Percentiles rank a stretch among this genome's conserved stretches.
Conservation (phyloP, 2,329 filamentous ascomycete genomes). For the Rhytidhysteron rufulum region DNA sequence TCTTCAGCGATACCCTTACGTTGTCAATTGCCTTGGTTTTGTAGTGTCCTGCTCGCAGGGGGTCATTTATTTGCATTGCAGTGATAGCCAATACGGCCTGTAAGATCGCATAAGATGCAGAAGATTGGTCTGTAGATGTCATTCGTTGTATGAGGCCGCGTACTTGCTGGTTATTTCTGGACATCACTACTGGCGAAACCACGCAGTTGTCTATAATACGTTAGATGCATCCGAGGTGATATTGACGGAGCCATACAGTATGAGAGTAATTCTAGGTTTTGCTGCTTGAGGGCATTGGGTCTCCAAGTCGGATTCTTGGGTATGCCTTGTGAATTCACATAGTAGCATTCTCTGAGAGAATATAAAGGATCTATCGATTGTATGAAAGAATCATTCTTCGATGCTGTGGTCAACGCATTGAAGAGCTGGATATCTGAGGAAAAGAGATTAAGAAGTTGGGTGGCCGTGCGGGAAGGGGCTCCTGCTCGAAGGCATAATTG, state of each 20-base stretch:
- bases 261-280: constrained; percentile 6
- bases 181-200: constrained; percentile 7
- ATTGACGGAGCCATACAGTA: constrained; percentile 13
- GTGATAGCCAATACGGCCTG: constrained; percentile 11
- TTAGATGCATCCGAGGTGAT: background rate
- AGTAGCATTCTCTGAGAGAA: too few species aligned
- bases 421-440: constrained; percentile 5
- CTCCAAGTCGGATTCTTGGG: constrained; percentile 9
- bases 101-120: constrained; percentile 8
- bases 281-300: background rate
- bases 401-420: too few species aligned
- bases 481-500: background rate
- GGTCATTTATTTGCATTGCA: constrained; percentile 8
- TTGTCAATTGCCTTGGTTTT: constrained; percentile 8
- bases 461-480: background rate
- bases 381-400: too few species aligned
- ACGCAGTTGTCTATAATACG: constrained; percentile 6
- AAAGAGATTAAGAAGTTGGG: constrained; percentile 5
- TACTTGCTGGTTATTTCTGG: constrained; percentile 4
- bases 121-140: constrained; percentile 8
- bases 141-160: constrained; percentile 9
- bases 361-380: too few species aligned
- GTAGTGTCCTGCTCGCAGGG: constrained; percentile 4
- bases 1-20: constrained; percentile 4
- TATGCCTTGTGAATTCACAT: background rate